These are phyloP conservation scores for Sindora glabra DNA, from an alignment of 306 rosid species.

Conservation along the genomic window DNA sequence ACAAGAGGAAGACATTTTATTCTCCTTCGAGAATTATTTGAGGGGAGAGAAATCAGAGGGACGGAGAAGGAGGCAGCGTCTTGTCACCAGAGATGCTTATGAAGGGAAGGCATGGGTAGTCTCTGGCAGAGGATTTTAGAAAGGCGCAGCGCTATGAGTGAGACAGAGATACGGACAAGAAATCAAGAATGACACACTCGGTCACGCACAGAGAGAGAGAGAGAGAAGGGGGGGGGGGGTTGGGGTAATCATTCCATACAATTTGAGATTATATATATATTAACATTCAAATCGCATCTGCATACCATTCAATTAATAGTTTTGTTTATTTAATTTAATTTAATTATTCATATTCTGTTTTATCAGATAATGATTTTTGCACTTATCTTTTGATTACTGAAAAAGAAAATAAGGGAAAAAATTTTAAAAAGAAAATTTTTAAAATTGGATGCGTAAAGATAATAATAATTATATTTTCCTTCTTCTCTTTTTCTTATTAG, in stretches of 20 bases:
- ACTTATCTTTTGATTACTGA: no score
- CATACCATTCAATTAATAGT: neutral
- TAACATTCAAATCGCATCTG: neutral
- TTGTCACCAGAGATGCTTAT: conserved; percentile 30
- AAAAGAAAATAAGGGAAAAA: no score
- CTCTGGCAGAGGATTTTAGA: conserved; percentile 27
- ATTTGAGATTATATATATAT: neutral
- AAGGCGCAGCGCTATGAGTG: neutral
- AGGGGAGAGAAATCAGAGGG: neutral
- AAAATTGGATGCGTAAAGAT: no score
- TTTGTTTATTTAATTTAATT: no score
- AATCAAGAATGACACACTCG: conserved; percentile 11
- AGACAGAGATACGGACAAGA: conserved; percentile 16
- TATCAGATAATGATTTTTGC: no score
- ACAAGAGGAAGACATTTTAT: neutral
- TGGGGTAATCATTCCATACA: conserved; percentile 42
- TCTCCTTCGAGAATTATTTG: neutral
- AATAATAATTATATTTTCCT: no score
- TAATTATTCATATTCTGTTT: no score
- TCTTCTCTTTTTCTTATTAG: no score
- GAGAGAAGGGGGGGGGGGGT: conserved; percentile 5
- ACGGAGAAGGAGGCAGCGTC: conserved; percentile 18
- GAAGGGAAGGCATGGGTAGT: conserved; percentile 34
- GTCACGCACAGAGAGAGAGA: conserved; percentile 2
- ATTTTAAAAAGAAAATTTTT: no score